phyloP scores from a whole-genome alignment of 164 flowering plant species.

The Saururus chinensis region DNA sequence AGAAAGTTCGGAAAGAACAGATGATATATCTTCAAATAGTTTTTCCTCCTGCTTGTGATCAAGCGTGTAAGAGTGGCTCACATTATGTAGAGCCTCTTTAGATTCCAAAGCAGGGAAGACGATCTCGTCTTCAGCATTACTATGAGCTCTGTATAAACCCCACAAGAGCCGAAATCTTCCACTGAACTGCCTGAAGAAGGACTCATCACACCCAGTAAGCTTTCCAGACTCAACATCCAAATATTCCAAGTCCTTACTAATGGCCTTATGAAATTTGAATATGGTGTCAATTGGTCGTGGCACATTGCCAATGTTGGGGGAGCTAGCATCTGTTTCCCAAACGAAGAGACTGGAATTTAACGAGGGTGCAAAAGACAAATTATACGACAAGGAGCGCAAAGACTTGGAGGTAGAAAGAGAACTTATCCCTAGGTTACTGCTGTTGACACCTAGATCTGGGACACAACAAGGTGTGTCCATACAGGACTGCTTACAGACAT shows the following conservation, averaged over 20 bases:
- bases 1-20: conserved; percentile 57
- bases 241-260: conserved; percentile 86
- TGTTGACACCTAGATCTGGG: conserved; percentile 73
- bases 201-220: conserved; percentile 55
- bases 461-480: conserved; percentile 60
- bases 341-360: conserved; percentile 80
- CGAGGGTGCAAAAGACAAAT: conserved; percentile 59
- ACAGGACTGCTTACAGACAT: conserved; percentile 23
- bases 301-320: conserved; percentile 26
- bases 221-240: conserved; percentile 89
- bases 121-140: conserved; percentile 97
- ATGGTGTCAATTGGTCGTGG: conserved; percentile 80
- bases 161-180: conserved; percentile 84
- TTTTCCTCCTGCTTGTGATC: conserved; percentile 94
- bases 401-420: conserved; percentile 61
- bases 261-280: conserved; percentile 90
- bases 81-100: conserved; percentile 83
- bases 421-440: conserved; percentile 41
- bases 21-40: conserved; percentile 74
- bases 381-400: conserved; percentile 52
- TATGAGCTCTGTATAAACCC: conserved; percentile 92
- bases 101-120: conserved; percentile 96
- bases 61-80: conserved; percentile 86
- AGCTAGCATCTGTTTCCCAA: conserved; percentile 63
- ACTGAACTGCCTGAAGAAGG: conserved; percentile 63